These are phyloP conservation scores for Erysimum cheiranthoides DNA, from an alignment of 345 rosid species.

Conservation along the genomic window DNA sequence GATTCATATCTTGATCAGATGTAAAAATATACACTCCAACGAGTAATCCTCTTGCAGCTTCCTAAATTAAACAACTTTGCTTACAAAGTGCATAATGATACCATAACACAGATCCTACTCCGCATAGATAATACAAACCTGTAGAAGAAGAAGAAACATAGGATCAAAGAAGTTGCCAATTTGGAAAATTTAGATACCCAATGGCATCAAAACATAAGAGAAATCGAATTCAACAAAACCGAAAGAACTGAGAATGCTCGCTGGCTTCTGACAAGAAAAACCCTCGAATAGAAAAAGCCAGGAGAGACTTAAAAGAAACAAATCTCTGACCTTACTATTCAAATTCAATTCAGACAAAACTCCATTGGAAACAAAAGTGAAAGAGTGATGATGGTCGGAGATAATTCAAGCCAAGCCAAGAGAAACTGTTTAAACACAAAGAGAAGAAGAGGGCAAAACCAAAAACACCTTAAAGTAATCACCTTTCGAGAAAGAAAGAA, in stretches of 20 bases:
- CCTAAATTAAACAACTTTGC: slow-evolving; percentile 9
- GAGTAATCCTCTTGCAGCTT: slow-evolving; percentile 19
- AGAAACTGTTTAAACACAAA: not conserved
- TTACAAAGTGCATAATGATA: slow-evolving; percentile 2
- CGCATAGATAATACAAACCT: slow-evolving; percentile 16
- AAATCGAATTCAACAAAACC: slow-evolving; percentile 4
- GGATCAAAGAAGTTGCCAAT: slow-evolving; percentile 10
- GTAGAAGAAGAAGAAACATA: slow-evolving; percentile 1
- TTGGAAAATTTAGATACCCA: slow-evolving; percentile 14
- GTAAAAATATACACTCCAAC: slow-evolving; percentile 10
- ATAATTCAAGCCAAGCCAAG: slow-evolving; percentile 27
- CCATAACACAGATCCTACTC: slow-evolving; percentile 29
- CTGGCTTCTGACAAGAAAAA: slow-evolving; percentile 11
- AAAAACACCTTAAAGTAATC: slow-evolving; percentile 27
- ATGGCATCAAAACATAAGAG: slow-evolving; percentile 13
- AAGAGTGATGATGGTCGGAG: slow-evolving; percentile 40
- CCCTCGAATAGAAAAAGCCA: slow-evolving; percentile 28
- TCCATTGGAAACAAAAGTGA: not conserved
- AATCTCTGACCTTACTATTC: slow-evolving; percentile 16
- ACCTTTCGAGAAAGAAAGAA: slow-evolving; percentile 13
- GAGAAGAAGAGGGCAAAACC: slow-evolving; percentile 9
- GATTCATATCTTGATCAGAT: slow-evolving; percentile 62
- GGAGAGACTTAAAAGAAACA: slow-evolving; percentile 1
- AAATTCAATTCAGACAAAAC: slow-evolving; percentile 18
- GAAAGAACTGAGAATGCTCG: slow-evolving; percentile 31